phyloP scores from a whole-genome alignment of 306 rosid species.

The Adenanthera pavonina region DNA sequence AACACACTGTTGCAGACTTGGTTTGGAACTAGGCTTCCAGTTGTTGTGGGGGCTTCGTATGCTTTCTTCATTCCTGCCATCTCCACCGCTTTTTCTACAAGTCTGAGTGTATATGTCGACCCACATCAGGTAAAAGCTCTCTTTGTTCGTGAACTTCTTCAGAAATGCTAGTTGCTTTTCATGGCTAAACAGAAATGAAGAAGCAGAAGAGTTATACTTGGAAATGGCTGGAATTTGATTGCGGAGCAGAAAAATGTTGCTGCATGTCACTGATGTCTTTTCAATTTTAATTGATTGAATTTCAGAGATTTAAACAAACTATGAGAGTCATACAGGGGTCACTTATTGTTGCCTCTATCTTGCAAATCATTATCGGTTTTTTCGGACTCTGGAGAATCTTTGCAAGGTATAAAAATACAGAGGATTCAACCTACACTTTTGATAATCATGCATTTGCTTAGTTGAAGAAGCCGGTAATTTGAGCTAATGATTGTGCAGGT shows the following conservation, averaged over 20 bases:
- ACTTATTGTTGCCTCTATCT: slow-evolving; percentile 64
- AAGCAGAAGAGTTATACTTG: slow-evolving; percentile 13
- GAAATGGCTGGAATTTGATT: slow-evolving; percentile 22
- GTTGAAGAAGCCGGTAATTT: slow-evolving; percentile 26
- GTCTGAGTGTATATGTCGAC: slow-evolving; percentile 51
- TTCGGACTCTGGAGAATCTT: slow-evolving; percentile 83
- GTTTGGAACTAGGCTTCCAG: slow-evolving; percentile 84
- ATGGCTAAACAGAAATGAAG: background rate
- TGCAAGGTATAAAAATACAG: slow-evolving; percentile 50
- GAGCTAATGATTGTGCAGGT: slow-evolving; percentile 57
- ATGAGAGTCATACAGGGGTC: slow-evolving; percentile 84
- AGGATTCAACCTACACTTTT: slow-evolving; percentile 1
- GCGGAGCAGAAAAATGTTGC: slow-evolving; percentile 11
- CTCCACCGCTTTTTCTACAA: slow-evolving; percentile 58
- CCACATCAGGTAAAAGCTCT: slow-evolving; percentile 61
- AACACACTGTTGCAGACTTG: slow-evolving; percentile 74
- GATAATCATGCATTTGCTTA: slow-evolving; percentile 21
- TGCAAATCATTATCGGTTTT: slow-evolving; percentile 75
- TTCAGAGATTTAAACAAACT: slow-evolving; percentile 73
- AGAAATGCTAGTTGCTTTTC: slow-evolving; percentile 1
- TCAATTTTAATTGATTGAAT: slow-evolving; percentile 16
- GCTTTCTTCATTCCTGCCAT: slow-evolving; percentile 69
- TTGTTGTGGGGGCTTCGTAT: slow-evolving; percentile 80
- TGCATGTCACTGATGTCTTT: slow-evolving; percentile 24
- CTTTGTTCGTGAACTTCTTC: background rate